Percentiles rank a stretch among this genome's conserved stretches.
phyloP scores from a whole-genome alignment of 129 eudicot genomes.

The Silybum marianum region DNA sequence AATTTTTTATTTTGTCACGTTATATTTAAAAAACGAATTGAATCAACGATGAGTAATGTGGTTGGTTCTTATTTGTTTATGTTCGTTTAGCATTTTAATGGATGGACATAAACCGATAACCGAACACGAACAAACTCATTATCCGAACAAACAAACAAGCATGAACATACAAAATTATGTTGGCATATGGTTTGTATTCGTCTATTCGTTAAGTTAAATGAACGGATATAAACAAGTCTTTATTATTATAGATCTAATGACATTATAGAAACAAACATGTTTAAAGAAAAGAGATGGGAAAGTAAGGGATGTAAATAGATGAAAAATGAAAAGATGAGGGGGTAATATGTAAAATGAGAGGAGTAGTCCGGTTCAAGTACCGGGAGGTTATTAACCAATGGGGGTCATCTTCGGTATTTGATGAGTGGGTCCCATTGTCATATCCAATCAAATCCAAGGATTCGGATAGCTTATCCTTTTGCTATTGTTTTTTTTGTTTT shows the following conservation, averaged over 20 bases:
- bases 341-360: constrained; percentile 8
- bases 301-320: neutral
- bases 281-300: neutral
- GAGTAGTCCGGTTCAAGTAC: constrained; percentile 21
- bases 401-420: constrained; percentile 16
- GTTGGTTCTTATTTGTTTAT: no score
- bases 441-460: constrained; percentile 38
- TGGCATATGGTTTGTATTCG: no score
- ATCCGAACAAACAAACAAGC: no score
- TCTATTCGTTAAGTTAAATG: no score
- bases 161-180: no score
- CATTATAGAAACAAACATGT: neutral
- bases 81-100: no score
- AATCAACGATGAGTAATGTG: no score
- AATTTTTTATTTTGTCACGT: no score
- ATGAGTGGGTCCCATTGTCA: constrained; percentile 28
- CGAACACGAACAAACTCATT: no score
- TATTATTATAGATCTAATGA: neutral
- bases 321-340: constrained; percentile 14
- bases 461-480: constrained; percentile 25
- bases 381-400: constrained; percentile 37
- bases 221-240: no score
- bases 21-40: no score
- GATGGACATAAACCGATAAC: no score
- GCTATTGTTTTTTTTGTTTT: neutral